Evolutionary conservation across 176 grass and related monocot genomes (phyloP).

Genomic region (Tillandsia leiboldiana): DNA sequence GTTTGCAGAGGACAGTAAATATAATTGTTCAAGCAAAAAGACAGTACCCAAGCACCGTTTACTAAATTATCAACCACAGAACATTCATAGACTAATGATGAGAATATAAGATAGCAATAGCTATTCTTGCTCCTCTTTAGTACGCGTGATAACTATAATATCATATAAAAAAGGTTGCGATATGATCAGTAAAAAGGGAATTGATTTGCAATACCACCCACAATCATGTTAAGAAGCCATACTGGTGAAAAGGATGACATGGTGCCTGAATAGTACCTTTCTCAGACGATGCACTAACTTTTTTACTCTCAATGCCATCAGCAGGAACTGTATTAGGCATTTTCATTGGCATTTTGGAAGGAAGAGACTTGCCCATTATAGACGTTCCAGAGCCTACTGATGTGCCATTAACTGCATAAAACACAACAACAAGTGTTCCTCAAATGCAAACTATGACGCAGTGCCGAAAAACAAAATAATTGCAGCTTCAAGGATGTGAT

Average conservation of each 20-base stretch:
- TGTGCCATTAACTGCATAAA: constrained; percentile 28
- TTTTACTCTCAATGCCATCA: constrained; percentile 18
- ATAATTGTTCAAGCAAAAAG: background rate
- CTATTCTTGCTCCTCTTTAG: background rate
- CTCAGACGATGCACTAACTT: constrained; percentile 27
- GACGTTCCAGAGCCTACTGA: constrained; percentile 28
- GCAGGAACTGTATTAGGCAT: constrained; percentile 3
- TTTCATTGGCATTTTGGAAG: constrained; percentile 30
- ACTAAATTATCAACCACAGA: background rate
- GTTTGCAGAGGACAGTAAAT: background rate
- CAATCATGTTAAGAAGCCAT: constrained; percentile 4
- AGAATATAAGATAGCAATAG: background rate
- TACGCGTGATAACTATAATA: background rate
- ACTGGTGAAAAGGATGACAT: constrained; percentile 3
- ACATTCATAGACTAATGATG: background rate
- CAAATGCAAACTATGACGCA: background rate
- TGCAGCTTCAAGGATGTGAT: background rate
- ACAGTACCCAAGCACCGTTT: background rate
- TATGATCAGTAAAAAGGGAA: too few species aligned
- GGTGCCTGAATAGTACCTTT: constrained; percentile 44
- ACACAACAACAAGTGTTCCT: constrained; percentile 14
- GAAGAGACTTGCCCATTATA: constrained; percentile 28
- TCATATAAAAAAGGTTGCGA: too few species aligned
- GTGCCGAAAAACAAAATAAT: background rate
- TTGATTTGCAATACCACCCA: too few species aligned